A percentile compares a stretch with the other conserved stretches of the same genome.
Conservation (phyloP, 2,329 filamentous ascomycete species). For the Alternaria incomplexa region DNA sequence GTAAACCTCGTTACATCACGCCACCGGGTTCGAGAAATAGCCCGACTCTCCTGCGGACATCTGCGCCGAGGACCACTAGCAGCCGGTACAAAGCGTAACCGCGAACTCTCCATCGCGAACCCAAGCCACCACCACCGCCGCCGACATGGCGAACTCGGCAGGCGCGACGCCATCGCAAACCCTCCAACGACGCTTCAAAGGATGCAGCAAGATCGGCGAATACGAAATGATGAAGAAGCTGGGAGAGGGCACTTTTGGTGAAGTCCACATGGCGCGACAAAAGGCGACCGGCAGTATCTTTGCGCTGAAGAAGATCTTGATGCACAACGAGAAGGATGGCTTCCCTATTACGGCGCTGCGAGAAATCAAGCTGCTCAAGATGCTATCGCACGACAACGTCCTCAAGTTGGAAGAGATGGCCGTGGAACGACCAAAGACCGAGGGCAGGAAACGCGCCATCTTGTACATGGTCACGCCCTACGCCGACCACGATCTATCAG, state of each 20-base stretch:
- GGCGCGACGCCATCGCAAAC: conserved; percentile 55
- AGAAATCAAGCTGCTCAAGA: conserved; percentile 96
- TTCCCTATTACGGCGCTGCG: conserved; percentile 98
- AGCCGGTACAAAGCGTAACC: conserved; percentile 4
- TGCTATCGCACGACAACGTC: conserved; percentile 89
- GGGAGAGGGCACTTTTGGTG: conserved; percentile 94
- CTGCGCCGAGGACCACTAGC: conserved; percentile 23
- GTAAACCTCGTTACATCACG: conserved; percentile 1
- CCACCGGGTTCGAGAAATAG: conserved; percentile 18
- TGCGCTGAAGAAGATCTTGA: conserved; percentile 97
- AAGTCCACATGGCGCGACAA: conserved; percentile 88
- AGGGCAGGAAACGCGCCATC: conserved; percentile 69
- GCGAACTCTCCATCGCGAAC: not conserved
- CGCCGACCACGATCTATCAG: conserved; percentile 99
- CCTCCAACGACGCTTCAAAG: conserved; percentile 69
- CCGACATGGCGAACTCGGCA: conserved; percentile 27
- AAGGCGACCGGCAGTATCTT: conserved; percentile 76
- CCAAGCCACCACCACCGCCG: not conserved
- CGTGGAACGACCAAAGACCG: conserved; percentile 72
- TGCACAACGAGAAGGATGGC: conserved; percentile 99
- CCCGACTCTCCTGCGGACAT: conserved; percentile 13
- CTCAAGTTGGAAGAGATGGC: conserved; percentile 93
- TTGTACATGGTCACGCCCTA: conserved; percentile 99
- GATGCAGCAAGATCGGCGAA: conserved; percentile 82
- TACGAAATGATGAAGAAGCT: conserved; percentile 84